Conservation (phyloP, 352 stramenopile genomes). For the Plasmopara viticola region DNA sequence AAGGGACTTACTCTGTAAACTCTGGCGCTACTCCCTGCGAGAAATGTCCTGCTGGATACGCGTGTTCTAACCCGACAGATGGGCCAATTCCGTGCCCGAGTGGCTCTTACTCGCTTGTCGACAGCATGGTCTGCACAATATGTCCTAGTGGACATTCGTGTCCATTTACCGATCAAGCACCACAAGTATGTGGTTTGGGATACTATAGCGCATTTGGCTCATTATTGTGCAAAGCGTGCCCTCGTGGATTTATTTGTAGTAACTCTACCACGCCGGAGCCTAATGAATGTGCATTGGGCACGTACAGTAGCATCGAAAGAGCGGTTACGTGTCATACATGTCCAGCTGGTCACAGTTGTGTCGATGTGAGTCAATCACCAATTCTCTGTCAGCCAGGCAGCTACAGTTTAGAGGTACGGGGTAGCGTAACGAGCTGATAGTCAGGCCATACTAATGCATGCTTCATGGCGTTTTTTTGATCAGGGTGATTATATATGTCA, state of each 20-base stretch:
- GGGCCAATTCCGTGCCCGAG: constrained; percentile 15
- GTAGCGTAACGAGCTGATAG: background rate
- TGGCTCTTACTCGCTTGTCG: constrained; percentile 22
- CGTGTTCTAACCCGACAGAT: constrained; percentile 18
- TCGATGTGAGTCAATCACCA: constrained; percentile 29
- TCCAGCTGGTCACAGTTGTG: constrained; percentile 50
- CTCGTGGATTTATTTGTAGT: constrained; percentile 27
- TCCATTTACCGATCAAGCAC: constrained; percentile 8
- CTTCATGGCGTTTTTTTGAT: constrained; percentile 2
- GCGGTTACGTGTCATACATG: constrained; percentile 30
- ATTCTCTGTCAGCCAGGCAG: constrained; percentile 35
- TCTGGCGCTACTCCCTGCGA: constrained; percentile 28
- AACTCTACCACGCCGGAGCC: constrained; percentile 17
- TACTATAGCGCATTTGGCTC: constrained; percentile 22
- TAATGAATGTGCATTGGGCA: constrained; percentile 18
- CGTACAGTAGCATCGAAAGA: constrained; percentile 21
- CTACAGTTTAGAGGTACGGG: constrained; percentile 37
- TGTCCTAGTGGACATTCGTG: constrained; percentile 25
- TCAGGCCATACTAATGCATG: background rate
- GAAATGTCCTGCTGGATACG: constrained; percentile 28
- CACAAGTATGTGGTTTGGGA: constrained; percentile 13
- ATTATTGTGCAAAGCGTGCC: constrained; percentile 26
- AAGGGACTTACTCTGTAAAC: constrained; percentile 30
- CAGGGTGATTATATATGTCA: constrained; percentile 32
- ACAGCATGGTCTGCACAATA: constrained; percentile 7